phyloP scores from a whole-genome alignment of 148 eudicot species.

The Rhododendron mucronatum region DNA sequence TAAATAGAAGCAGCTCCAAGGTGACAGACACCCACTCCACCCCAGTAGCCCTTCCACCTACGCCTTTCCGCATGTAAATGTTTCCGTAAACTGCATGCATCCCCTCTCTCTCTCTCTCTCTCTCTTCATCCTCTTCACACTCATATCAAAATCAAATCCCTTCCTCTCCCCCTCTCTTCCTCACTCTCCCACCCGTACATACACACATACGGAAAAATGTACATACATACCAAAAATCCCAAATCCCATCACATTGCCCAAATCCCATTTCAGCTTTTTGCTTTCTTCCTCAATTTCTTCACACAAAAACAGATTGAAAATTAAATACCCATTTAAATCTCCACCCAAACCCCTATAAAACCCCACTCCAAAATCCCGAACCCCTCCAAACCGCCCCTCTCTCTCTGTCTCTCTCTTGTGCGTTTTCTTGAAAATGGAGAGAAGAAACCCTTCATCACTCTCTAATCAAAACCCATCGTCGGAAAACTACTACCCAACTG shows the following conservation, averaged over 20 bases:
- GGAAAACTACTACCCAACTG: neutral
- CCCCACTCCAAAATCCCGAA: neutral
- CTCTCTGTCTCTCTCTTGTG: neutral
- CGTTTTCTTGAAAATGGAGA: neutral
- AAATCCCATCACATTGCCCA: neutral
- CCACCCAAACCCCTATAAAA: neutral
- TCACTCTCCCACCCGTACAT: neutral
- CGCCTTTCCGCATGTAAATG: slow-evolving; percentile 9
- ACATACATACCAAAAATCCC: neutral
- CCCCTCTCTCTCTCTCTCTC: neutral
- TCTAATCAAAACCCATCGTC: neutral
- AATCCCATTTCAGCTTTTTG: neutral
- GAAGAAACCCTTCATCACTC: neutral
- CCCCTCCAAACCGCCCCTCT: neutral
- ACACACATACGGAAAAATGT: neutral
- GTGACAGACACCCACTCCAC: neutral
- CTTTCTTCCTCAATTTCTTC: neutral
- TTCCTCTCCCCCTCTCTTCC: neutral
- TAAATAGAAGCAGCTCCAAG: neutral
- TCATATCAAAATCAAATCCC: neutral
- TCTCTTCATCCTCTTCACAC: neutral
- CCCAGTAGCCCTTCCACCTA: neutral
- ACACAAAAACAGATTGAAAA: neutral
- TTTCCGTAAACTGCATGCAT: slow-evolving; percentile 2
- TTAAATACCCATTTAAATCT: neutral